These are phyloP conservation scores for Calonectria ilicicola DNA, from an alignment of 2,329 filamentous ascomycete species.

Conservation along the genomic window DNA sequence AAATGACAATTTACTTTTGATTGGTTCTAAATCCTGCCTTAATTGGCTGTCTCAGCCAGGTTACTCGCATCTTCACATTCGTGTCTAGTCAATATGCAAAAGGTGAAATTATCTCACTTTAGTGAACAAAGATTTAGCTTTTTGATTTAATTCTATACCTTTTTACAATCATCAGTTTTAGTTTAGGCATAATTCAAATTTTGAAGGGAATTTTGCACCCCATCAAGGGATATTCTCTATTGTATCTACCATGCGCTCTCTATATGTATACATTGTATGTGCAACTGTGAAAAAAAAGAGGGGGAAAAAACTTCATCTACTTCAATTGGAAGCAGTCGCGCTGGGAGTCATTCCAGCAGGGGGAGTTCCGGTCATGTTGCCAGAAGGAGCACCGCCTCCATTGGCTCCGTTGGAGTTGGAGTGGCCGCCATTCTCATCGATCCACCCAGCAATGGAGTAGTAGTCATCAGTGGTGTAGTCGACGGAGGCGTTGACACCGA, in stretches of 20 bases:
- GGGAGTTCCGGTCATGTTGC: constrained; percentile 8
- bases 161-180: constrained; percentile 42
- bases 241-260: neutral
- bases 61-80: too few species aligned
- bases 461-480: constrained; percentile 17
- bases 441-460: constrained; percentile 19
- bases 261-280: neutral
- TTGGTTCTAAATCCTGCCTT: too few species aligned
- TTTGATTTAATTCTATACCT: constrained; percentile 43
- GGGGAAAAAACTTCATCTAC: too few species aligned
- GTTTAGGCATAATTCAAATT: neutral
- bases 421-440: constrained; percentile 18
- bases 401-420: neutral
- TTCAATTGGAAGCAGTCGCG: neutral
- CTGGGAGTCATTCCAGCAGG: neutral
- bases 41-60: too few species aligned
- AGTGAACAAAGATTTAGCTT: constrained; percentile 38
- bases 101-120: too few species aligned
- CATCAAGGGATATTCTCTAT: neutral
- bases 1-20: too few species aligned
- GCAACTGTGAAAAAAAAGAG: neutral
- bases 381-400: neutral
- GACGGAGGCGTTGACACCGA: constrained; percentile 57
- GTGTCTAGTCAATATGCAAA: too few species aligned
- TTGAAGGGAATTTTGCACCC: neutral